A percentile compares a stretch with the other conserved stretches of the same genome.
These are phyloP conservation scores for Jamesozyma piceae DNA, from an alignment of 805 yeast genomes.

Conservation along the genomic window DNA sequence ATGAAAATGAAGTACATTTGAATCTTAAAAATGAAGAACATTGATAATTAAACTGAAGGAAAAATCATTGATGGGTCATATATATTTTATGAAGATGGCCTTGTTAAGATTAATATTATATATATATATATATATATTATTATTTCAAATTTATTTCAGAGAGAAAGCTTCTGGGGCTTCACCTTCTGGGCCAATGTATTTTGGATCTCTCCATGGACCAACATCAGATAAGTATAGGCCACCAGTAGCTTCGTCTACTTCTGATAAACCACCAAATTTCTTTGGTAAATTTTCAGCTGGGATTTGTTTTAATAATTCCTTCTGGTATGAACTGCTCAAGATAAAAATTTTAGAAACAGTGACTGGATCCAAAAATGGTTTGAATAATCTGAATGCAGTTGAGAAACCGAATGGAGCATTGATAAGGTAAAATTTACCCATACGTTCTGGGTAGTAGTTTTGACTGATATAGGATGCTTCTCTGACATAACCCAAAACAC, in stretches of 20 bases:
- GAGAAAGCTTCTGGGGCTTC: constrained; percentile 64
- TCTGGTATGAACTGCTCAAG: constrained; percentile 66
- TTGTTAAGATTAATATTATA: too few species aligned
- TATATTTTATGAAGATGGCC: too few species aligned
- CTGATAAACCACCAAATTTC: constrained; percentile 81
- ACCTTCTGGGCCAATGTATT: constrained; percentile 91
- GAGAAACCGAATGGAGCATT: constrained; percentile 97
- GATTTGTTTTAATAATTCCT: constrained; percentile 81
- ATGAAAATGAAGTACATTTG: too few species aligned
- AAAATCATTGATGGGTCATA: too few species aligned
- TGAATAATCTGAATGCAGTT: constrained; percentile 82
- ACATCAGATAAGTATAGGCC: constrained; percentile 81
- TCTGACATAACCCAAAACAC: constrained; percentile 77
- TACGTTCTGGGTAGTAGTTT: constrained; percentile 96
- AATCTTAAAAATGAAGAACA: too few species aligned
- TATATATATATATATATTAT: too few species aligned
- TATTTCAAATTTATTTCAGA: too few species aligned
- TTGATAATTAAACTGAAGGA: too few species aligned
- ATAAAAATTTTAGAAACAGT: constrained; percentile 92
- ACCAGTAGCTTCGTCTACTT: constrained; percentile 55
- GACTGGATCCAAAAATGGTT: constrained; percentile 93
- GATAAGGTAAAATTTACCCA: constrained; percentile 94
- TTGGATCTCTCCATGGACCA: constrained; percentile 95
- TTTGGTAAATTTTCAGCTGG: constrained; percentile 87
- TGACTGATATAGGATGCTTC: constrained; percentile 94